These are phyloP conservation scores for Parastagonospora nodorum DNA, from an alignment of 2,329 filamentous ascomycete genomes.

Conservation along the genomic window DNA sequence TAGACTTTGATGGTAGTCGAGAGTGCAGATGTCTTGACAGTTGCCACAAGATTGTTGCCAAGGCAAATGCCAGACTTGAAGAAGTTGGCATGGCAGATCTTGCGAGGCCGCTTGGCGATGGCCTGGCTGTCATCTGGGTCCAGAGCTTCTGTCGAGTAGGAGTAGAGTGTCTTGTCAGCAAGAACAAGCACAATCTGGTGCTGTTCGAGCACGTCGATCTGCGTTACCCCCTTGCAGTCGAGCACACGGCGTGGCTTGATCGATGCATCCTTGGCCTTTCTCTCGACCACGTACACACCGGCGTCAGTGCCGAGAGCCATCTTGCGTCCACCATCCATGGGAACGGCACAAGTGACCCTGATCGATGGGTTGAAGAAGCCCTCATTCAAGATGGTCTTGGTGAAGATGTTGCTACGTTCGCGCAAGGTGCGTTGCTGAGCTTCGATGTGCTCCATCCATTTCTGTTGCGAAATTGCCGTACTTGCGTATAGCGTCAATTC, in stretches of 20 bases:
- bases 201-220: conserved; percentile 95
- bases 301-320: conserved; percentile 92
- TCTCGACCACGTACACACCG: conserved; percentile 89
- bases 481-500: conserved; percentile 87
- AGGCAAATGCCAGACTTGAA: conserved; percentile 97
- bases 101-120: conserved; percentile 83
- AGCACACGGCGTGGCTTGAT: conserved; percentile 79
- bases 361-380: conserved; percentile 90
- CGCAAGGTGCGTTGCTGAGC: conserved; percentile 85
- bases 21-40: conserved; percentile 90
- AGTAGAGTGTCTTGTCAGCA: conserved; percentile 89
- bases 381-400: conserved; percentile 72
- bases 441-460: conserved; percentile 97
- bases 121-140: conserved; percentile 78
- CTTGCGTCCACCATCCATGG: conserved; percentile 93
- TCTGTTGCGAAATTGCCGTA: conserved; percentile 84
- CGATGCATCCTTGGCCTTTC: conserved; percentile 80
- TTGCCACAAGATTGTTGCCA: conserved; percentile 91
- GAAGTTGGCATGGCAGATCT: conserved; percentile 98
- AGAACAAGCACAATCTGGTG: conserved; percentile 90
- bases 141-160: conserved; percentile 84
- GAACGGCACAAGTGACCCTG: conserved; percentile 91
- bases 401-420: conserved; percentile 73
- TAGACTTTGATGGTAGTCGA: conserved; percentile 99
- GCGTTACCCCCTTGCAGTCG: conserved; percentile 85